Base-by-base conservation (phyloP, 106 monocot species). In the Cymbidium sinense region DNA sequence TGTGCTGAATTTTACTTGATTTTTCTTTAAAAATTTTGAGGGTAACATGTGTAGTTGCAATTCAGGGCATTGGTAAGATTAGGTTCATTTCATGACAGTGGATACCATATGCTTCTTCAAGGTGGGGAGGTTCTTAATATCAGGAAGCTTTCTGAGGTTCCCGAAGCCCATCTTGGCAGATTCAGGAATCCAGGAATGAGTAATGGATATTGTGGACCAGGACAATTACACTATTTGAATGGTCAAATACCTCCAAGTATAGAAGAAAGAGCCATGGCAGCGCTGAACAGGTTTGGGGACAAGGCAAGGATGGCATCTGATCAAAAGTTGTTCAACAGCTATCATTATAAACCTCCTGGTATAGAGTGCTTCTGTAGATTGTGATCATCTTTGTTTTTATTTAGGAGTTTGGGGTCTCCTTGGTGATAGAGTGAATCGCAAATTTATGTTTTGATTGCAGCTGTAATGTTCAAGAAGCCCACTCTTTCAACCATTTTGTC, bases 41-140 rank as follows among this genome's bases (percentile, higher is more conserved):
- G 25, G 33, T 75, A 4, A 50, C 17, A 31, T 79, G 30, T 19
- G 25, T 73, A 44, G 35, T 3, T 76, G 2, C 28, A 31, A 76
- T 81, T 74, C 76, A 96, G 96, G 91, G 93, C 79, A 79, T 37
- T 89, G 70, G 86, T 87, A 43, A 88, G 96, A 52, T 81, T 96
- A 75, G 93, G 85, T 74, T 86, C 84, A 61, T 83, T 96, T 74
- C 61, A 77, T 10, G 89, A 94, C 70, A 88, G 91, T 72, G 93
- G 96, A n/a, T 96, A 88, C 76, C 88, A 84, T 80, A 90, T 96
- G 89, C 89, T 96, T 31, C 65, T 96, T 79, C 91, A 96, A 88
- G 96, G 93, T 78, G 96, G 96, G 43, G 96, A 88, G 77, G 44
- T 77, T 7, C 74, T 44, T 52, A 91, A 96, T 77, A 77, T 58